A percentile compares a stretch with the other conserved stretches of the same genome.
Conservation (phyloP, 2,329 filamentous ascomycete genomes). For the Aspergillus costaricaensis region DNA sequence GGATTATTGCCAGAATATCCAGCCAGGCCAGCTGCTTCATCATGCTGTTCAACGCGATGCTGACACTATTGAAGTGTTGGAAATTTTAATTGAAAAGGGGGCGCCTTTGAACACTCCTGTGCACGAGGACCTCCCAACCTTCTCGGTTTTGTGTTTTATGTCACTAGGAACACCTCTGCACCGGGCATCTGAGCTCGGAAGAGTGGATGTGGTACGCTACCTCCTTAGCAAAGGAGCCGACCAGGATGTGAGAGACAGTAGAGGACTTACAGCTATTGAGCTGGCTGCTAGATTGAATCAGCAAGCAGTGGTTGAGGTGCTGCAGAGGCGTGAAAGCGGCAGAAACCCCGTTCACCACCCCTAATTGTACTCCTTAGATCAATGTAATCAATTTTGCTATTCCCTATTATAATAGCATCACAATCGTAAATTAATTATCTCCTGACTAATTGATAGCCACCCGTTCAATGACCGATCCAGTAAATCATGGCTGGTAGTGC, state of each 20-base stretch:
- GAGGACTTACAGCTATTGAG: slow-evolving; percentile 22
- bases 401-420: too few relatives aligned
- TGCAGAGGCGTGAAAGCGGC: not conserved
- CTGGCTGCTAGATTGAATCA: slow-evolving; percentile 19
- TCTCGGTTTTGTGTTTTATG: slow-evolving; percentile 23
- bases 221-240: slow-evolving; percentile 24
- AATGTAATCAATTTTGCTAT: too few relatives aligned
- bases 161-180: slow-evolving; percentile 25
- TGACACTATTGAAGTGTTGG: slow-evolving; percentile 21
- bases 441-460: too few relatives aligned
- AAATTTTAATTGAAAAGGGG: slow-evolving; percentile 21
- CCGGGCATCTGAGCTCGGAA: slow-evolving; percentile 24
- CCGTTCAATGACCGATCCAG: too few relatives aligned
- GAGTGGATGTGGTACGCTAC: slow-evolving; percentile 22
- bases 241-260: slow-evolving; percentile 21
- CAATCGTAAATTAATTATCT: too few relatives aligned
- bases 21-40: slow-evolving; percentile 28
- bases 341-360: too few relatives aligned
- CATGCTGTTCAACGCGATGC: slow-evolving; percentile 20
- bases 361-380: too few relatives aligned
- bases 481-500: too few relatives aligned
- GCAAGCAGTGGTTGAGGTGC: slow-evolving; percentile 4
- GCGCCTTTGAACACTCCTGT: slow-evolving; percentile 22
- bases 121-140: slow-evolving; percentile 23
- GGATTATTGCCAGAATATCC: slow-evolving; percentile 18